These are phyloP conservation scores for Colletotrichum acutatum DNA, from an alignment of 2,329 filamentous ascomycete species.

Conservation along the genomic window DNA sequence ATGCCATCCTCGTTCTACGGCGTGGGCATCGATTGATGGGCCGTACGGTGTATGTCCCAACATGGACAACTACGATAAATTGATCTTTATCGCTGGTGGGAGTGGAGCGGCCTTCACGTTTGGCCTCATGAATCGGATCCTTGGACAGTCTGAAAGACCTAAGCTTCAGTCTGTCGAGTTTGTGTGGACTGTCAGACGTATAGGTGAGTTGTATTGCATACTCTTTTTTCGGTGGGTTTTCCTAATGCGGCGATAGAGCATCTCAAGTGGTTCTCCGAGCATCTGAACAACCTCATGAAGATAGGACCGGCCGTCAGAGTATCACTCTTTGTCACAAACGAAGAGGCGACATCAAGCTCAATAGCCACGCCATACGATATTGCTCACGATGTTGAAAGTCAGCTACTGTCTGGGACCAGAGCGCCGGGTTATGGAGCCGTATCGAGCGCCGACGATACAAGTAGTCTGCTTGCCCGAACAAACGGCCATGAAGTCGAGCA, in stretches of 20 bases:
- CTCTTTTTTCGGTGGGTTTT: neutral
- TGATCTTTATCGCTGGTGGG: conserved; percentile 39
- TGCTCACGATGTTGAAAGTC: neutral
- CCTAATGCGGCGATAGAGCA: neutral
- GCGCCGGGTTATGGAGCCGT: neutral
- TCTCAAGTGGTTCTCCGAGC: neutral
- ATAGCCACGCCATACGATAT: neutral
- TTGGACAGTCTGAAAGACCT: neutral
- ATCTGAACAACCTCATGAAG: neutral
- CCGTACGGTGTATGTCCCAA: conserved; percentile 64
- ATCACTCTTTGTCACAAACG: neutral
- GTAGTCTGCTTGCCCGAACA: neutral
- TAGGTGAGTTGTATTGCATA: neutral
- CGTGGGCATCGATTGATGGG: conserved; percentile 62
- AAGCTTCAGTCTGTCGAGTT: conserved; percentile 3
- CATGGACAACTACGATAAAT: conserved; percentile 41
- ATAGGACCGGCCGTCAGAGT: neutral
- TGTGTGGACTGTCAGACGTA: conserved; percentile 13
- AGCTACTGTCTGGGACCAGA: neutral
- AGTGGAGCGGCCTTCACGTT: conserved; percentile 42
- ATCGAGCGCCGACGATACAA: neutral
- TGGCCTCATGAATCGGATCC: conserved; percentile 31
- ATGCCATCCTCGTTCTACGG: conserved; percentile 49
- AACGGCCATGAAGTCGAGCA: neutral
- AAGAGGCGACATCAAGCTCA: neutral